Evolutionary conservation across 1,284 basidiomycete species (phyloP).

Genomic region (Singerocomus rubriflavus): DNA sequence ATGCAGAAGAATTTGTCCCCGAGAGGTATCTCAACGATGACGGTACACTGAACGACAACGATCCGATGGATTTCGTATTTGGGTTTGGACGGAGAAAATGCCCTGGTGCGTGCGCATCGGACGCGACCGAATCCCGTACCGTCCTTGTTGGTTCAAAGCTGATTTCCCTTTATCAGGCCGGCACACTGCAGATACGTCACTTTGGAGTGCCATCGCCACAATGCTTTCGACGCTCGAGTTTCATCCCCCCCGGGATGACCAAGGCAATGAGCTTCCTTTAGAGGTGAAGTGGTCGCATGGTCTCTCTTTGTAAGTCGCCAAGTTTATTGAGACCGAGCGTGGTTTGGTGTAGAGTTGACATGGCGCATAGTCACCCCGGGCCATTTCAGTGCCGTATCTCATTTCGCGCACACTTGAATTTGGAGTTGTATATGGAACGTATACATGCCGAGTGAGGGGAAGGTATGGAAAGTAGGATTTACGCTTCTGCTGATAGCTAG

Average conservation of each 20-base stretch:
- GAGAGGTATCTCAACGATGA: slow-evolving; percentile 16
- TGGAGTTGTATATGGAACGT: not conserved
- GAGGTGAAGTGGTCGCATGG: not conserved
- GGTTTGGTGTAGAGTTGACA: not conserved
- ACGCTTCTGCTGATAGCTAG: no score
- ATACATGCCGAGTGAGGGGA: no score
- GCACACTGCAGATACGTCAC: slow-evolving; percentile 12
- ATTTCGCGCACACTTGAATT: not conserved
- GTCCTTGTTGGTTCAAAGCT: no score
- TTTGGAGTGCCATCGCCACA: slow-evolving; percentile 7
- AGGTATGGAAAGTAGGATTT: no score
- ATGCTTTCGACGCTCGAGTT: slow-evolving; percentile 17
- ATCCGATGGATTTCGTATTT: slow-evolving; percentile 18
- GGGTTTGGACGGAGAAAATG: slow-evolving; percentile 24
- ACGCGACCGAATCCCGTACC: no score
- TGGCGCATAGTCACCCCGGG: not conserved
- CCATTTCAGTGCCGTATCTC: not conserved
- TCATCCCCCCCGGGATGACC: not conserved
- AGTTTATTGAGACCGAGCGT: not conserved
- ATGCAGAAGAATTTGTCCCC: slow-evolving; percentile 16
- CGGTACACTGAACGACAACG: slow-evolving; percentile 11
- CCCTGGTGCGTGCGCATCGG: slow-evolving; percentile 10
- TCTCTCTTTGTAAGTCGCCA: slow-evolving; percentile 1
- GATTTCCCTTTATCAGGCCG: not conserved
- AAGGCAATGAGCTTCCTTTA: slow-evolving; percentile 4